Conservation (phyloP, 2,329 filamentous ascomycete genomes). For the Pseudogymnoascus sp. region DNA sequence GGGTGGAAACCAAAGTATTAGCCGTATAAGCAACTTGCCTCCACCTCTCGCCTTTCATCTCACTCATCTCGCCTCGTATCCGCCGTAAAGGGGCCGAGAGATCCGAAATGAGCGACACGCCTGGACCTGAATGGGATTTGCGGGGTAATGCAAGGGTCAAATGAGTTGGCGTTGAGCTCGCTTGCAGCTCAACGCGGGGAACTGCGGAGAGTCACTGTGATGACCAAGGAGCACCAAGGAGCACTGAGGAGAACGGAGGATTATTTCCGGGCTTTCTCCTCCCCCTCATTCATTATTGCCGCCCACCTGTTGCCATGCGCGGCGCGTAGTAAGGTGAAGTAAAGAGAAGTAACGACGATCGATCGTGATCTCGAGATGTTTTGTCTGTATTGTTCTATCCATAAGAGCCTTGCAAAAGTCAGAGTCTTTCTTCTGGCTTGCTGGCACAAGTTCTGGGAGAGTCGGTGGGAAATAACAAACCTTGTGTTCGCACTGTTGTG, state of each 20-base stretch:
- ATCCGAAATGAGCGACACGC: not conserved
- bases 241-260: not conserved
- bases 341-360: not conserved
- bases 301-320: not conserved
- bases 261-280: not conserved
- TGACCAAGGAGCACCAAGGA: not conserved
- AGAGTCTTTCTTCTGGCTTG: not conserved
- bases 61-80: not conserved
- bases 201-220: not conserved
- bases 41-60: not conserved
- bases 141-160: not conserved
- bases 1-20: not conserved
- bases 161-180: not conserved
- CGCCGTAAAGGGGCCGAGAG: not conserved
- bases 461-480: not conserved
- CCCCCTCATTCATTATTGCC: not conserved
- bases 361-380: not conserved
- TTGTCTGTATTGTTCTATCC: not conserved
- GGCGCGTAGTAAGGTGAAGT: not conserved
- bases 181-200: not conserved
- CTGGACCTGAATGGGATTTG: slow-evolving; percentile 3
- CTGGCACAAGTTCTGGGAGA: not conserved
- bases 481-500: not conserved
- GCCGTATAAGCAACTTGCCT: not conserved
- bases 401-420: not conserved